phyloP scores from a whole-genome alignment of 441 rosid species.

The Jatropha multifida region DNA sequence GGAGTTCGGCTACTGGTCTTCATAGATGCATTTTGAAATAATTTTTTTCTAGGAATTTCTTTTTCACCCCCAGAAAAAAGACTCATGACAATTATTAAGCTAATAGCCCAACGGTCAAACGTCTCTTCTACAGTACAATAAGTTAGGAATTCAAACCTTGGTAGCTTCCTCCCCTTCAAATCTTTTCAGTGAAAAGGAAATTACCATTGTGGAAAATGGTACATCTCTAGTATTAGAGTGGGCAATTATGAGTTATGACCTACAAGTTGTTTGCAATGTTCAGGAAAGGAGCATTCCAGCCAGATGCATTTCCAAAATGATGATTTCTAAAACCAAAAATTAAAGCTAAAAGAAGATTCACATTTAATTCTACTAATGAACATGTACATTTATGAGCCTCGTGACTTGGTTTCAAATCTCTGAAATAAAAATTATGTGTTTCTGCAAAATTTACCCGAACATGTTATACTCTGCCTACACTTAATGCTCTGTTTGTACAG shows the following conservation, averaged over 20 bases:
- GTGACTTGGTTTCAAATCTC: background rate
- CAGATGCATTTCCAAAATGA: background rate
- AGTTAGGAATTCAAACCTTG: background rate
- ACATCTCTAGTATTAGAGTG: background rate
- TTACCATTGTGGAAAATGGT: background rate
- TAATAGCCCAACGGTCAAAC: too few relatives aligned
- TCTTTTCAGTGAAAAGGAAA: too few relatives aligned
- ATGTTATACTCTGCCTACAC: background rate
- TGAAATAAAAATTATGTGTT: background rate
- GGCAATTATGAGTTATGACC: background rate
- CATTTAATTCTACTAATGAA: background rate
- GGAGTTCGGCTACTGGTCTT: too few relatives aligned
- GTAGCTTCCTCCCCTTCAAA: background rate
- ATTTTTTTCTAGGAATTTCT: too few relatives aligned
- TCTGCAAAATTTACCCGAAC: background rate
- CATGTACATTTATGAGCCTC: conserved; percentile 1
- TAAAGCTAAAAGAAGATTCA: background rate
- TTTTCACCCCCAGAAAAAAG: too few relatives aligned
- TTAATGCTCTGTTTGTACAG: background rate
- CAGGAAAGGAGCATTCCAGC: background rate
- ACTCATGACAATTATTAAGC: too few relatives aligned
- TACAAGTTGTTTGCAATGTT: background rate
- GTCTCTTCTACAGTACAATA: too few relatives aligned
- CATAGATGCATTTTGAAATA: too few relatives aligned
- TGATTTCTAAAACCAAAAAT: background rate